Evolutionary conservation across 1,139 yeast genomes (phyloP), one percentile per base, ranked within the genome.

Genomic region (Scheffersomyces titani): DNA sequence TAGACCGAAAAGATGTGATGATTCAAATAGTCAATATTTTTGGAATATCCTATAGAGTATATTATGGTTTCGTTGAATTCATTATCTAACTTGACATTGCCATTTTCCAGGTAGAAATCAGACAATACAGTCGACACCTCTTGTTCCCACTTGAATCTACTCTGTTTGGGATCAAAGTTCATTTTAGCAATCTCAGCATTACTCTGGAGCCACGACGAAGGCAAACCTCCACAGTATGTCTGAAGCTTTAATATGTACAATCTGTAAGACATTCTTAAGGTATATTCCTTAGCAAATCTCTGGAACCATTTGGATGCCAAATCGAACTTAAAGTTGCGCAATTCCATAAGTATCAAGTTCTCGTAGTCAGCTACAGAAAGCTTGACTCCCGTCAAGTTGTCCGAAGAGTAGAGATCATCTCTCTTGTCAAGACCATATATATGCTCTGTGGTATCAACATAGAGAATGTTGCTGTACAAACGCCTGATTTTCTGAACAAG

Each of bases 281-380:
- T 52, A 49, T 61, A 59, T 52, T 71, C 70, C 19, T 59, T 55
- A 51, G 74, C 75, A 54, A 78, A 73, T 50, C 72, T 63, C 50
- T 67, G 70, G 59, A 77, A 73, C 83, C 83, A 78, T 55, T 70
- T 71, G 3, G 76, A 68, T 1, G 80, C 82, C 60, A 78, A 68
- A 62, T 79, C 83, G 44, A 72, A 60, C 60, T 78, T 79, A 45
- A 61, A 64, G 61, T 75, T 76, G 55, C 65, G 62, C 53, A 74
- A 64, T 60, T 80, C 84, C 52, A 79, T 64, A 50, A 52, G 47
- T 46, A 78, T 71, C 57, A 80, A 66, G 62, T 76, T 78, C 61
- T 79, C 82, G 61, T 71, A 78, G 63, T 80, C 83, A 3, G 60
- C 58, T 1, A 68, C 63, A 6, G 61, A 59, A 44, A 77, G 63